These are phyloP conservation scores for Trichoderma harzianum DNA, from an alignment of 2,329 filamentous ascomycete genomes.

Conservation along the genomic window DNA sequence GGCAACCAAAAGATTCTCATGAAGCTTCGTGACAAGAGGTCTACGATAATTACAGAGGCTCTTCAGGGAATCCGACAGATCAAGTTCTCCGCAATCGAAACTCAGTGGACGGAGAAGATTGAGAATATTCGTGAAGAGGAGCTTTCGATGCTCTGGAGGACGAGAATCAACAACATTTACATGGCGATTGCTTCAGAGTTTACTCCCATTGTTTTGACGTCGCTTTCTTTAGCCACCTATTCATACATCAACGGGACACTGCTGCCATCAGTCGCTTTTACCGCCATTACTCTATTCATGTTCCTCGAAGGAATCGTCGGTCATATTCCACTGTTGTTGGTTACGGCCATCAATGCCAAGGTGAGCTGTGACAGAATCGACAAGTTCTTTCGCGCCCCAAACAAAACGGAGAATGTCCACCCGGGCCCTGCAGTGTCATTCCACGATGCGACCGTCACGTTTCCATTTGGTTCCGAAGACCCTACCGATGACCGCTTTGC, in stretches of 20 bases:
- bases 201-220: neutral
- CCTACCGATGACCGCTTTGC: constrained; percentile 4
- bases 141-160: neutral
- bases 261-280: constrained; percentile 16
- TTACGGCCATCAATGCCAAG: constrained; percentile 13
- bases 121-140: constrained; percentile 9
- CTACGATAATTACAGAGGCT: neutral
- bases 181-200: constrained; percentile 11
- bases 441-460: neutral
- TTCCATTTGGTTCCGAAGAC: neutral
- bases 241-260: constrained; percentile 13
- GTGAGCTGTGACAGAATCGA: constrained; percentile 13
- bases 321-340: neutral
- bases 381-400: neutral
- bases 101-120: constrained; percentile 11
- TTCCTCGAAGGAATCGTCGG: constrained; percentile 5
- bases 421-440: neutral
- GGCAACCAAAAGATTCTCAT: neutral
- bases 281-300: constrained; percentile 15
- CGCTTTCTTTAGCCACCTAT: constrained; percentile 8
- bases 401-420: neutral
- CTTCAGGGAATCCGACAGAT: constrained; percentile 18
- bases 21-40: constrained; percentile 9
- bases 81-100: constrained; percentile 19
- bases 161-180: constrained; percentile 10